These are phyloP conservation scores for Acanthamoeba divionensis DNA, from an alignment of 208 protist species.

Conservation along the genomic window DNA sequence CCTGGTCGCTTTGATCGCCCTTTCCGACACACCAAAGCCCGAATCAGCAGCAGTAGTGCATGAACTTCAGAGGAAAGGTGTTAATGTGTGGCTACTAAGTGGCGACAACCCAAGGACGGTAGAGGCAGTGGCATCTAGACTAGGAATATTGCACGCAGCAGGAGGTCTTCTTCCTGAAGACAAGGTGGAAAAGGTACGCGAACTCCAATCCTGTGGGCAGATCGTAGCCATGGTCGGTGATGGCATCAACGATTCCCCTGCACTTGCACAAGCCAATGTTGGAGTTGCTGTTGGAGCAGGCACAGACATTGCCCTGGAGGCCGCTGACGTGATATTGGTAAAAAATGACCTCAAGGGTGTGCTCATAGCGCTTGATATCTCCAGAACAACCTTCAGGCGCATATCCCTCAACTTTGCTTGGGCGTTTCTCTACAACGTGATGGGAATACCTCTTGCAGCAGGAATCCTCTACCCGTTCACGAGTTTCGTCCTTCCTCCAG, in stretches of 20 bases:
- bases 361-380: conserved; percentile 77
- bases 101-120: conserved; percentile 2
- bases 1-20: conserved; percentile 72
- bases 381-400: conserved; percentile 74
- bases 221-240: conserved; percentile 84
- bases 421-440: conserved; percentile 88
- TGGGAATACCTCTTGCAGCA: conserved; percentile 86
- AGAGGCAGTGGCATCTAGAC: conserved; percentile 52
- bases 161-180: conserved; percentile 83
- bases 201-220: background rate
- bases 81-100: conserved; percentile 76
- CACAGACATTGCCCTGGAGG: conserved; percentile 80
- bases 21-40: conserved; percentile 86
- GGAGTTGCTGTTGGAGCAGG: conserved; percentile 88
- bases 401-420: conserved; percentile 86
- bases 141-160: conserved; percentile 85
- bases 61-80: conserved; percentile 66
- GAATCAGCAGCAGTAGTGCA: conserved; percentile 84
- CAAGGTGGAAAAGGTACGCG: conserved; percentile 83
- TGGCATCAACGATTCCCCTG: conserved; percentile 86
- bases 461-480: conserved; percentile 79
- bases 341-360: conserved; percentile 76
- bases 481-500: conserved; percentile 75
- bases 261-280: conserved; percentile 83
- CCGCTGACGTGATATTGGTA: conserved; percentile 84